These are phyloP conservation scores for Ceriops zippeliana DNA, from an alignment of 345 rosid genomes.

Conservation along the genomic window DNA sequence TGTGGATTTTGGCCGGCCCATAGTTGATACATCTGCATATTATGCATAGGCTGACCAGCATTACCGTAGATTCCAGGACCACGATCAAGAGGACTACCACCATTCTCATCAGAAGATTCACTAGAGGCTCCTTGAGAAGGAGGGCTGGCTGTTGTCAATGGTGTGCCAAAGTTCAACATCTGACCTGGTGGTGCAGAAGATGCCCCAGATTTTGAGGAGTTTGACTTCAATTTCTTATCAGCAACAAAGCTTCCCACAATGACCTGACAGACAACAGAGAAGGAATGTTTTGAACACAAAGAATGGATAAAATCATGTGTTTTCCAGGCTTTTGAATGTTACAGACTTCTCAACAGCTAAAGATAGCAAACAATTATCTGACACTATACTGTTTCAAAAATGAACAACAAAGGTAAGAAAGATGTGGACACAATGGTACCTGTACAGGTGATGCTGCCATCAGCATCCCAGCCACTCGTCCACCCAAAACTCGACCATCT, in stretches of 20 bases:
- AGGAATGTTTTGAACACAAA: not conserved
- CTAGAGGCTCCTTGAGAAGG: slow-evolving; percentile 70
- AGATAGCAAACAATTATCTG: too few species aligned
- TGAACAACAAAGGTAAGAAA: not conserved
- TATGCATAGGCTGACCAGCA: slow-evolving; percentile 44
- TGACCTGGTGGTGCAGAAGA: slow-evolving; percentile 44
- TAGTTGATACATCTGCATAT: slow-evolving; percentile 48
- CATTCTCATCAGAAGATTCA: slow-evolving; percentile 73
- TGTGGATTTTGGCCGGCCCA: slow-evolving; percentile 34
- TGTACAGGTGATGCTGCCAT: slow-evolving; percentile 82
- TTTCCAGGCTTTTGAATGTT: not conserved
- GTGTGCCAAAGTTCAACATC: slow-evolving; percentile 58
- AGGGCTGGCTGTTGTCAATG: slow-evolving; percentile 48
- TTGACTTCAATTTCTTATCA: slow-evolving; percentile 49
- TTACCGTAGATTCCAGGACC: slow-evolving; percentile 38
- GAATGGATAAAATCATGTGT: not conserved
- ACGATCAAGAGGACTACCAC: slow-evolving; percentile 49
- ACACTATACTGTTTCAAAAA: too few species aligned
- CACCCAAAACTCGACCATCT: slow-evolving; percentile 76
- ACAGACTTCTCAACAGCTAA: not conserved
- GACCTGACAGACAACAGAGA: slow-evolving; percentile 43
- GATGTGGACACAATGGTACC: slow-evolving; percentile 35
- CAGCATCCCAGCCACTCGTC: slow-evolving; percentile 68
- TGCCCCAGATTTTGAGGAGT: slow-evolving; percentile 42
- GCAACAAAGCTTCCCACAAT: slow-evolving; percentile 86